Conservation (phyloP, 1,284 basidiomycete species). For the Pascua guehoae region DNA sequence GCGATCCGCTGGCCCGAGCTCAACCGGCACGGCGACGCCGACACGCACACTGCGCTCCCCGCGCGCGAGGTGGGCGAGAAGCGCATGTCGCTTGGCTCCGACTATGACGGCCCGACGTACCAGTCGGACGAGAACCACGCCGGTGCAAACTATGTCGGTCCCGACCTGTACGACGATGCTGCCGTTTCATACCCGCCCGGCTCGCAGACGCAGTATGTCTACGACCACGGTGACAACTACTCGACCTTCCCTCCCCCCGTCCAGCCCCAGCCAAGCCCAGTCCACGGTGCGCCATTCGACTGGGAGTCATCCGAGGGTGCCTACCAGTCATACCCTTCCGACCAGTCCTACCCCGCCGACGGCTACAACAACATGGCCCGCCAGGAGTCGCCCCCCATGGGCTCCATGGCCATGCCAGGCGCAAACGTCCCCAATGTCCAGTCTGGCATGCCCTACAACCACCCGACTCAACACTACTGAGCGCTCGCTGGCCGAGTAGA, state of each 20-base stretch:
- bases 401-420: too few species aligned
- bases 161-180: too few species aligned
- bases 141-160: constrained; percentile 11
- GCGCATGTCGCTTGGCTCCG: constrained; percentile 25
- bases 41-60: constrained; percentile 45
- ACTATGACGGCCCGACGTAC: constrained; percentile 27
- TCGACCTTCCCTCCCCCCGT: constrained; percentile 33
- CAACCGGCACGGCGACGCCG: constrained; percentile 47
- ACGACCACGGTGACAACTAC: constrained; percentile 33
- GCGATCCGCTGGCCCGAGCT: constrained; percentile 50
- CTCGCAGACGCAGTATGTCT: constrained; percentile 1
- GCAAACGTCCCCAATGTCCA: too few species aligned
- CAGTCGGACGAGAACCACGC: constrained; percentile 5
- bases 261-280: constrained; percentile 19
- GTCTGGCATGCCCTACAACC: too few species aligned
- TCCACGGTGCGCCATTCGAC: constrained; percentile 7
- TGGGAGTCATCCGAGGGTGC: neutral
- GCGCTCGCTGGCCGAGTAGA: too few species aligned
- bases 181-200: too few species aligned
- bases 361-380: constrained; percentile 18
- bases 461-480: too few species aligned
- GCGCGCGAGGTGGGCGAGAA: constrained; percentile 35
- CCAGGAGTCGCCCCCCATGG: constrained; percentile 20
- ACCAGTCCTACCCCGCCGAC: constrained; percentile 9
- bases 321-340: constrained; percentile 14